Conservation (phyloP, 1,284 basidiomycete genomes). For the Meripilus lineatus region DNA sequence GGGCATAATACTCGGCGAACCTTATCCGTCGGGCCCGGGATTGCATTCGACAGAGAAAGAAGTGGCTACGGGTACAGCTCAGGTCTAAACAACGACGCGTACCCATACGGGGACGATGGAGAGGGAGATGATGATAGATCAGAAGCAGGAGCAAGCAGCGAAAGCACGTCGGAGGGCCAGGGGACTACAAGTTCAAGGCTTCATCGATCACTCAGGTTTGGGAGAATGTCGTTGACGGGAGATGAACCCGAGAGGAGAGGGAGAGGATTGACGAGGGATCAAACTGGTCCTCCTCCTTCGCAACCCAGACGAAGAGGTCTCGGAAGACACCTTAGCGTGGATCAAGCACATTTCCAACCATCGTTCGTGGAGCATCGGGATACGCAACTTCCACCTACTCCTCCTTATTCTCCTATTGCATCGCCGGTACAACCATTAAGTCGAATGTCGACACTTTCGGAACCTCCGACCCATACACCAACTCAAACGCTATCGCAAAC, state of each 20-base stretch:
- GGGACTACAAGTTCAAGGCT: no score
- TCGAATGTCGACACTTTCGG: constrained; percentile 18
- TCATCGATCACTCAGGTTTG: no score
- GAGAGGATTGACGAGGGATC: constrained; percentile 10
- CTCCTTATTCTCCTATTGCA: constrained; percentile 20
- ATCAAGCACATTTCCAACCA: constrained; percentile 28
- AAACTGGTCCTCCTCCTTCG: constrained; percentile 7
- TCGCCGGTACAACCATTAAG: constrained; percentile 13
- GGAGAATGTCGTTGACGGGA: background rate
- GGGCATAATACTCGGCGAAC: constrained; percentile 43
- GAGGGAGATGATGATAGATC: constrained; percentile 36
- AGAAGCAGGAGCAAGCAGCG: no score
- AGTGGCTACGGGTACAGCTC: no score
- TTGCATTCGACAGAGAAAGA: constrained; percentile 27
- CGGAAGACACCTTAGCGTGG: constrained; percentile 31
- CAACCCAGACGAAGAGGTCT: no score
- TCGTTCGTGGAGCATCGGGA: constrained; percentile 25
- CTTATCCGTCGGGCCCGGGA: constrained; percentile 78
- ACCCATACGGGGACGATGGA: no score
- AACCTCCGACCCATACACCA: constrained; percentile 6
- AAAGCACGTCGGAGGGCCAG: no score
- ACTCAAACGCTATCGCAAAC: background rate
- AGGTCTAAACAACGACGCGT: no score
- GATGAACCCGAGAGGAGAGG: constrained; percentile 11
- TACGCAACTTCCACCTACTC: constrained; percentile 24